Conservation (phyloP, 345 rosid species). For the Mangifera indica region DNA sequence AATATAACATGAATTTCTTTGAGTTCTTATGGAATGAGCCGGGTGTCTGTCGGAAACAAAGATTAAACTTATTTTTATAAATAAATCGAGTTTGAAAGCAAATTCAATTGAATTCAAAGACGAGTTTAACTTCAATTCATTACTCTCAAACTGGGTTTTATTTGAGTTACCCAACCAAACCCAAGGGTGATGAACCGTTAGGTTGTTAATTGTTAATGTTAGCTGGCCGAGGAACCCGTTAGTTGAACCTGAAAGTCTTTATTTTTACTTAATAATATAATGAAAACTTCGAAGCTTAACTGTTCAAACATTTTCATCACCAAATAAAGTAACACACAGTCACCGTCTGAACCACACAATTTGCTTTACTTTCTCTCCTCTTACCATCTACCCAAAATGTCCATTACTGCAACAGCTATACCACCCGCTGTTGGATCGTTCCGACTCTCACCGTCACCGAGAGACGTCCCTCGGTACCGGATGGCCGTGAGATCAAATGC, state of each 20-base stretch:
- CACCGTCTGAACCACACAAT: constrained; percentile 30
- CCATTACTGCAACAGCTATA: constrained; percentile 30
- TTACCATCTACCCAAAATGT: constrained; percentile 38
- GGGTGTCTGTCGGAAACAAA: no score
- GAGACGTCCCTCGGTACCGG: constrained; percentile 19
- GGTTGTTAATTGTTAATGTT: constrained; percentile 21
- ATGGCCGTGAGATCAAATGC: constrained; percentile 51
- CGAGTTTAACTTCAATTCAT: neutral
- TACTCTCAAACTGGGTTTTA: neutral
- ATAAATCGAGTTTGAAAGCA: no score
- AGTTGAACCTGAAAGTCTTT: no score
- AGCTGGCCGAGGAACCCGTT: neutral
- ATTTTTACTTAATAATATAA: neutral
- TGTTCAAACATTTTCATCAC: constrained; percentile 23
- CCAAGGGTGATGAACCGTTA: constrained; percentile 24
- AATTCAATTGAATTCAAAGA: no score
- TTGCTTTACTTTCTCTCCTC: constrained; percentile 17
- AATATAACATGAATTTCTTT: neutral
- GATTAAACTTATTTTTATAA: no score
- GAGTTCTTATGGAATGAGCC: no score
- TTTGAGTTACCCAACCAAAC: no score
- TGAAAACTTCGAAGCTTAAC: constrained; percentile 12
- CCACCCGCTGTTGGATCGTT: constrained; percentile 46
- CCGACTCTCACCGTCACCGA: constrained; percentile 36
- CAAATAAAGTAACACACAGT: constrained; percentile 16